Conservation (phyloP, 202 grass and related monocot genomes). For the Carex arenaria region DNA sequence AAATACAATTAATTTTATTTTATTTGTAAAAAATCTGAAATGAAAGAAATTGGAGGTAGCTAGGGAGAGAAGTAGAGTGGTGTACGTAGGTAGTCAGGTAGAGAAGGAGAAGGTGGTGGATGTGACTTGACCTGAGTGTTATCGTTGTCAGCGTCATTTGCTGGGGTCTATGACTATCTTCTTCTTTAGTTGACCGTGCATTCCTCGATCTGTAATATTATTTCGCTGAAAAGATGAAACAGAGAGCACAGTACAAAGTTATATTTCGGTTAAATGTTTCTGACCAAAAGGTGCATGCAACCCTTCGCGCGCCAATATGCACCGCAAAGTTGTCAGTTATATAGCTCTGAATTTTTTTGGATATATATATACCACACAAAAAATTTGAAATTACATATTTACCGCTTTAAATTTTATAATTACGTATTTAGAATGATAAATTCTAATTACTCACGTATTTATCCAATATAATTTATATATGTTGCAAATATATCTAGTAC, state of each 20-base stretch:
- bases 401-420: no score
- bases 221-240: constrained; percentile 13
- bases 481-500: no score
- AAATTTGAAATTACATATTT: no score
- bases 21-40: no score
- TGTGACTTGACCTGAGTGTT: constrained; percentile 28
- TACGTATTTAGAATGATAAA: no score
- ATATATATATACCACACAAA: no score
- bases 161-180: constrained; percentile 4
- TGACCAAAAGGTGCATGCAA: background rate
- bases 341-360: no score
- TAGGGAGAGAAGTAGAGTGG: background rate
- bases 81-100: background rate
- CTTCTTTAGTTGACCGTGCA: constrained; percentile 6
- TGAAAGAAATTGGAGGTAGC: no score
- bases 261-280: constrained; percentile 4
- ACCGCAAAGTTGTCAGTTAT: background rate
- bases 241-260: background rate
- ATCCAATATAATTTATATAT: no score
- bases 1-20: no score
- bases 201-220: background rate
- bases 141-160: background rate
- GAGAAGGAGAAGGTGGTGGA: constrained; percentile 1
- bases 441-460: no score
- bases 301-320: background rate